Base-by-base conservation (phyloP, 768 basidiomycete genomes). In the Dioszegia crocea region DNA sequence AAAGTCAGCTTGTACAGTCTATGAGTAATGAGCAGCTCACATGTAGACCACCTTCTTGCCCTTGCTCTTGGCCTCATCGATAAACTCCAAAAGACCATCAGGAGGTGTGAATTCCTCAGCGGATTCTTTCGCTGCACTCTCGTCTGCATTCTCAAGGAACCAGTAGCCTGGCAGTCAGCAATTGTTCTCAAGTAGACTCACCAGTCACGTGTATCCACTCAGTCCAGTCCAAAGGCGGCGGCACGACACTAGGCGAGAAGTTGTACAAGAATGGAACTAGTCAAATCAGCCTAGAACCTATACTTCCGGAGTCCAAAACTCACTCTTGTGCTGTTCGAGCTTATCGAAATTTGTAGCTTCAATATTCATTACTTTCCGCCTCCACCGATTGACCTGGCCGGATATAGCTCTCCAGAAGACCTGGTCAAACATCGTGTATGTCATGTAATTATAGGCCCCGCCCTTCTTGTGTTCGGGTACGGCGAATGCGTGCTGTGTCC, bases 381-480 rank as follows among this genome's bases (percentile, higher is more conserved):
- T 83, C 91, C 91, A 99, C 45, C 89, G 84, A 72, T 98, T 98
- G 70, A 99, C 86, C 71, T 98, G 94, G 0, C 90, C 88, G 1
- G 94, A 82, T 27, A 86, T 97, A 16, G 88, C 93, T 47, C 89
- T 83, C 94, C 94, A 99, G 78, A 99, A 97, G 27, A 77, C 76
- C 41, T 71, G 70, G 39, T 71, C 96, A 73, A 98, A 98, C 85
- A 97, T 87, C 50, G 93, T 91, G 74, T 92, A 94, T 3, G 91
- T 87, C 93, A 99, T 96, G 77, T 97, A 99, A 73, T 99, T 99
- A 77, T 98, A 99, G 60, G 89, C 82, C 26, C 94, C 94, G 11
- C 94, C 96, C 86, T 96, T 91, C 87, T 96, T 97, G 68, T 84
- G 86, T 53, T 98, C 96, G 2, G 96, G 96, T 2, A 97, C 96